phyloP scores from a whole-genome alignment of 2,329 filamentous ascomycete genomes.

The Epichloe festucae region DNA sequence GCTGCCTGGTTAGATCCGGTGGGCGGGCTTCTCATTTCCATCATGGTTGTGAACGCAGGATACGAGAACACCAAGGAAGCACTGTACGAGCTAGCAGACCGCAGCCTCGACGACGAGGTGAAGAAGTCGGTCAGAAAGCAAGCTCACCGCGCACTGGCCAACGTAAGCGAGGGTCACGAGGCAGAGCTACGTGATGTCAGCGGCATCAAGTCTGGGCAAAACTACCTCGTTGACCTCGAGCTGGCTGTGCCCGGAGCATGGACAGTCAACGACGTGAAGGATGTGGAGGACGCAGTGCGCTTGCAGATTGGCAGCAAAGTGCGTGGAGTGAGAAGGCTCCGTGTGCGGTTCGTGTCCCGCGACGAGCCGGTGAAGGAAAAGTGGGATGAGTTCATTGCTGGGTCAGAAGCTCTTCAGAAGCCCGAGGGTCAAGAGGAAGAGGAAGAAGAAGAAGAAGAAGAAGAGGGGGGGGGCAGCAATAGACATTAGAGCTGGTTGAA shows the following conservation, averaged over 20 bases:
- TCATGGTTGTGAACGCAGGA: constrained; percentile 86
- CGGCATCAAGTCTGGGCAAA: constrained; percentile 91
- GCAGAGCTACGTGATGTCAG: constrained; percentile 67
- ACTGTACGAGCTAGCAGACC: constrained; percentile 81
- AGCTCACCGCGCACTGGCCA: constrained; percentile 43
- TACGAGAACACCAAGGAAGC: constrained; percentile 73
- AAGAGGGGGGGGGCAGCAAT: constrained; percentile 16
- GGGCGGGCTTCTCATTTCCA: constrained; percentile 80
- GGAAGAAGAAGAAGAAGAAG: constrained; percentile 31
- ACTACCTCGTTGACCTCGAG: constrained; percentile 86
- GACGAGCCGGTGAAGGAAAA: constrained; percentile 43
- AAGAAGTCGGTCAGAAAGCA: constrained; percentile 58
- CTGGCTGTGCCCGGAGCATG: constrained; percentile 65
- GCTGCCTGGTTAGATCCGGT: constrained; percentile 91
- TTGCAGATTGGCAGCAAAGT: constrained; percentile 62
- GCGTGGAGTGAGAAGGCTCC: constrained; percentile 65
- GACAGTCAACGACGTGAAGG: constrained; percentile 57
- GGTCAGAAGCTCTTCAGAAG: constrained; percentile 36
- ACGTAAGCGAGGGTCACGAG: constrained; percentile 39
- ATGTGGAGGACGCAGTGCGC: constrained; percentile 63
- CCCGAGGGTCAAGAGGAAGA: constrained; percentile 49
- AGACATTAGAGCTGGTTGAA: constrained; percentile 11
- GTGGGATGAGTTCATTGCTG: constrained; percentile 68
- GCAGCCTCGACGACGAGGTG: constrained; percentile 75
- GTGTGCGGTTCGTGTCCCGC: constrained; percentile 68